Base-by-base conservation (phyloP, 148 eudicot species). In the Silene latifolia region DNA sequence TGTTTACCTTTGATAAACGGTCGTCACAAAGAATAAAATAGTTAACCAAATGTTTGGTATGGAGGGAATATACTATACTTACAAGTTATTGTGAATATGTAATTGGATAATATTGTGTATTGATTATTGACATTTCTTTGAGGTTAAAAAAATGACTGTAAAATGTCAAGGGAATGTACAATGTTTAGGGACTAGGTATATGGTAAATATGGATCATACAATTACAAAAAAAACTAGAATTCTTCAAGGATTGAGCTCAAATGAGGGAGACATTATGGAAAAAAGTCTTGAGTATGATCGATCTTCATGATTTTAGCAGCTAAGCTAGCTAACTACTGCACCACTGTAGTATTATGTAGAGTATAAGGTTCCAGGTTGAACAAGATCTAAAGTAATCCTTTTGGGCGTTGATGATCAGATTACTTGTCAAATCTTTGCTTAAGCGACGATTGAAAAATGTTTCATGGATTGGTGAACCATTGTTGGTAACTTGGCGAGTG, bases 351-450 rank as follows among this genome's bases (percentile, higher is more conserved):
- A 60, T 8, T 60, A 23, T 60, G 23, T 21, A 2, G 4, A 60
- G 64, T 60, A 60, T 56, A n/a, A 15, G 60, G 35, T 32, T 32
- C 35, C 35, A 29, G 44, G 48, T 35, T 18, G 23, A n/a, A 29
- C 0, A 35, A 48, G 72, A 3, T 68, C 5, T 44, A 23, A 69
- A 69, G 72, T 21, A 69, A 69, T 48, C 32, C 10, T 69, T 69
- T 24, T 61, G 15, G 35, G 17, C 0, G 17, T 14, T 23, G 32
- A 21, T 23, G 17, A 62, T 62, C 32, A 11, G 24, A 62, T 24
- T 25, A 23, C 65, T 12, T 24, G 18, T 24, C 65, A 12, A 23
- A 8, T 62, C 25, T 4, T 18, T 59, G 12, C 63, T 20, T n/a
- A 59, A 59, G 27, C 7, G 25, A 59, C 12, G 32, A 62, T 56